A percentile compares a stretch with the other conserved stretches of the same genome.
phyloP scores from a whole-genome alignment of 106 monocot genomes.

The Dendrobium chrysotoxum region DNA sequence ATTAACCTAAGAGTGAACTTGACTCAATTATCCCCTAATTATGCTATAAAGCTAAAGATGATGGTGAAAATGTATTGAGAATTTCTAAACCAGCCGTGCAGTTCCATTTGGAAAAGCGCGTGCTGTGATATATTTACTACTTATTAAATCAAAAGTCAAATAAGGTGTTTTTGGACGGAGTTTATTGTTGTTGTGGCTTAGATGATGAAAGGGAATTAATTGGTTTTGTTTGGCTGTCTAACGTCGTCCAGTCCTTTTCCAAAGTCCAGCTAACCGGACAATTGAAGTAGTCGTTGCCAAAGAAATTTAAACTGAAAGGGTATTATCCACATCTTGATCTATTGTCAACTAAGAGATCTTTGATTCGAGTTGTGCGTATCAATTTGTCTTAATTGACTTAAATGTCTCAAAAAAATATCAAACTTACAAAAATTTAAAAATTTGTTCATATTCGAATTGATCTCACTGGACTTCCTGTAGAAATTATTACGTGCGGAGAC shows the following conservation, averaged over 20 bases:
- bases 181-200: too few species aligned
- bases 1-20: too few species aligned
- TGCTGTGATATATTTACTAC: neutral
- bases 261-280: neutral
- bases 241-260: neutral
- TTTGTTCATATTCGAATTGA: too few species aligned
- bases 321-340: neutral
- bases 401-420: too few species aligned
- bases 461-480: too few species aligned
- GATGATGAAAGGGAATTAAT: neutral
- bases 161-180: neutral
- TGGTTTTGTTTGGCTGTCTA: neutral
- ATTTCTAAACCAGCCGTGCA: neutral
- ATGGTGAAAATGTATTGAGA: too few species aligned
- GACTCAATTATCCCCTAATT: too few species aligned
- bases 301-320: neutral
- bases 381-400: too few species aligned
- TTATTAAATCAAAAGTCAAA: neutral
- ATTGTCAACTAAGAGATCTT: too few species aligned
- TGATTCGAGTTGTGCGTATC: too few species aligned
- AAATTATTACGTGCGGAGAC: too few species aligned
- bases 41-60: neutral
- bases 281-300: neutral
- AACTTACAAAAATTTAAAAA: too few species aligned
- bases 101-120: neutral